A percentile compares a stretch with the other conserved stretches of the same genome.
phyloP scores from a whole-genome alignment of 306 rosid genomes.

The Glycyrrhiza uralensis region DNA sequence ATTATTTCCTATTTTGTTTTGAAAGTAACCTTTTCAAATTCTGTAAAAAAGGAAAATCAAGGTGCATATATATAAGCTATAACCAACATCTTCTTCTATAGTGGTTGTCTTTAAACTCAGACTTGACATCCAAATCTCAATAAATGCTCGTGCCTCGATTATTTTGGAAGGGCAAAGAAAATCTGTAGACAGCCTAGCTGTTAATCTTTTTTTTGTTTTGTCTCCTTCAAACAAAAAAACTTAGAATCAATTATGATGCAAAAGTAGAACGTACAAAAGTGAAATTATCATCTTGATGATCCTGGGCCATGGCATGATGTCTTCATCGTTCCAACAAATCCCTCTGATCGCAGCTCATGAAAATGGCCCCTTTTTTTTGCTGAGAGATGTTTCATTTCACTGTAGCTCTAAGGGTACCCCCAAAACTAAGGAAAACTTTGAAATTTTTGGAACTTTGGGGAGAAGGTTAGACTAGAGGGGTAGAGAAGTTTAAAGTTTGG shows the following conservation, averaged over 20 bases:
- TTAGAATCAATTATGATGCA: neutral
- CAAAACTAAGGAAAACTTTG: neutral
- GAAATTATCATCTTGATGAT: neutral
- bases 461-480: neutral
- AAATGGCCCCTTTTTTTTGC: neutral
- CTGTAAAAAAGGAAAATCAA: neutral
- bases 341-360: neutral
- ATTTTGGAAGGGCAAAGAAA: neutral
- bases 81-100: too few species aligned
- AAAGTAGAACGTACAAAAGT: neutral
- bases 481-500: too few species aligned
- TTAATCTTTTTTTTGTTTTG: neutral
- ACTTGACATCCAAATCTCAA: neutral
- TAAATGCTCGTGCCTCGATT: neutral
- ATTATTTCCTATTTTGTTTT: neutral
- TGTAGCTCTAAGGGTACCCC: neutral
- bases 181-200: neutral
- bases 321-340: neutral
- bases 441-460: neutral
- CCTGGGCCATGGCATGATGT: neutral
- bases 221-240: neutral
- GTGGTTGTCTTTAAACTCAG: neutral
- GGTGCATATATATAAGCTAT: neutral
- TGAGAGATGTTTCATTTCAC: neutral
- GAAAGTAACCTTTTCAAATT: too few species aligned